Conservation (phyloP, 352 stramenopile genomes). For the Globisporangium canariense region DNA sequence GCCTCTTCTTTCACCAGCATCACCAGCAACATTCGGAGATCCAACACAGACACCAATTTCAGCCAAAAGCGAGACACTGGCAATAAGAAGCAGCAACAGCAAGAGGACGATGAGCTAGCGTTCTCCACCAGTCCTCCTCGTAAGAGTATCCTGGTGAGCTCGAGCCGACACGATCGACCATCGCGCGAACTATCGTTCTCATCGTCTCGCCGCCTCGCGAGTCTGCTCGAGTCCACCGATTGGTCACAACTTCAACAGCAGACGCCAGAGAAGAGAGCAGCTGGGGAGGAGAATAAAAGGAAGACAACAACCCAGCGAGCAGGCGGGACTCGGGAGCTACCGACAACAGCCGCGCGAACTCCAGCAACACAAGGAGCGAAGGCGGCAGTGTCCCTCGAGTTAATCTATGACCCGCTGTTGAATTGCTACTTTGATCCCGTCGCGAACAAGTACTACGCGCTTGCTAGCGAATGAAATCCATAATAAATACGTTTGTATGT, state of each 20-base stretch:
- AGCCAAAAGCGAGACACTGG: background rate
- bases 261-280: background rate
- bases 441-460: slow-evolving; percentile 84
- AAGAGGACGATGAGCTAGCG: background rate
- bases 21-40: background rate
- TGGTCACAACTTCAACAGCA: slow-evolving; percentile 26
- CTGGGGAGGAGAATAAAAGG: background rate
- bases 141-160: background rate
- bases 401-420: slow-evolving; percentile 83
- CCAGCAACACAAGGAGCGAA: background rate
- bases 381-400: slow-evolving; percentile 34
- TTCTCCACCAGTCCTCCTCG: slow-evolving; percentile 9
- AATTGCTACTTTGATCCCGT: slow-evolving; percentile 83
- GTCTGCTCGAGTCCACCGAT: slow-evolving; percentile 66
- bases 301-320: background rate
- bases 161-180: background rate
- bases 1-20: background rate
- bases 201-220: slow-evolving; percentile 44
- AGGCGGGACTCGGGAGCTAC: background rate
- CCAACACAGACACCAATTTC: background rate
- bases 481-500: slow-evolving; percentile 37
- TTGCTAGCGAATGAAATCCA: slow-evolving; percentile 21
- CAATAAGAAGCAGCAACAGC: background rate
- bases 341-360: background rate
- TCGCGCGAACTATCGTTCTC: slow-evolving; percentile 22